Base-by-base conservation (phyloP, 495 filamentous ascomycete species). In the Opeltia flavorubescens region DNA sequence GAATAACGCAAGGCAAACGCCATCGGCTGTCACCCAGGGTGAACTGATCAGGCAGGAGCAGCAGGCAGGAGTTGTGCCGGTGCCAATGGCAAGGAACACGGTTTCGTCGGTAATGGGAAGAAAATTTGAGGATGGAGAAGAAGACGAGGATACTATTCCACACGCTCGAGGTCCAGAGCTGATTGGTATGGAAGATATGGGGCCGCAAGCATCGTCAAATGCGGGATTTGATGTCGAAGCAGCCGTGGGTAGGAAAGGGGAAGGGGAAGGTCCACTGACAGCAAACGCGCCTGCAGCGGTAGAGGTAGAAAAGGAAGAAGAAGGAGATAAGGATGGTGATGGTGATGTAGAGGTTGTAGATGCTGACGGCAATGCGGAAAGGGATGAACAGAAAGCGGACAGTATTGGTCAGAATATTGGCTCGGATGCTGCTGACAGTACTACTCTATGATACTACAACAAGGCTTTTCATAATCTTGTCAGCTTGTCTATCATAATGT, bases 141-240 rank as follows among this genome's bases (percentile, higher is more conserved):
- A 58, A 7, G 65, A 69, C 13, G 48, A 60, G 4, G 55, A 59
- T 6, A 86, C 91, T 53, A 55, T 75, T 0, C 84, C 87, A 11
- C 86, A 94, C 57, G 86, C 84, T 2, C 73, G 84, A 13, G 85
- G 87, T 0, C 89, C 91, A 0, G 75, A 81, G 9, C 72, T 84
- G 48, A 78, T 98, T 21, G 89, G 88, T 0, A 76, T 86, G 23
- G 83, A 87, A 55, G 91, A 98, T 57, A 78, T 83, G 58, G 91
- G 91, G 1, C 76, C 86, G 15, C 89, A 95, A 60, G 67, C 72
- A 20, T 65, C 28, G 43, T 48, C 41, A 26, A 55, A 35, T 38
- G 48, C 46, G n/a, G 58, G 24, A 23, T 48, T 53, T 15, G 52
- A 53, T 20, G 47, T 54, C 9, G 51, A 51, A 21, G 50, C 44